Evolutionary conservation across 805 yeast genomes (phyloP).

Genomic region (Saccharomycopsis javanensis): DNA sequence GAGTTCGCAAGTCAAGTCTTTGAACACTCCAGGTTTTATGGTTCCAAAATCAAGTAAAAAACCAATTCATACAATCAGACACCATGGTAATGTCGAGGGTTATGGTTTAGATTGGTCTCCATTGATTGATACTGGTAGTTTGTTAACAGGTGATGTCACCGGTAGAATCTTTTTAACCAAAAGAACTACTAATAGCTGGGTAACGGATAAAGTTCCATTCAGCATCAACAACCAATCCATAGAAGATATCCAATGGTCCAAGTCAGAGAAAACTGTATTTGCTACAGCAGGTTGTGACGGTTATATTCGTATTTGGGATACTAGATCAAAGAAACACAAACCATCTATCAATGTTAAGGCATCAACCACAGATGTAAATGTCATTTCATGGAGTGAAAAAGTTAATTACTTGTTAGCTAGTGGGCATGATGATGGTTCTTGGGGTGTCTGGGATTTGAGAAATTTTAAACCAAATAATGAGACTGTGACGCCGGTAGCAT

Average conservation of each 20-base stretch:
- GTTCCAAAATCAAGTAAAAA: conserved; percentile 69
- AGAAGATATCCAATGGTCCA: conserved; percentile 96
- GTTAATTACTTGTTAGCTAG: conserved; percentile 82
- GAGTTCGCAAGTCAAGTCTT: conserved; percentile 67
- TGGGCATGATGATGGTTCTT: conserved; percentile 94
- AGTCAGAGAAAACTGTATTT: conserved; percentile 83
- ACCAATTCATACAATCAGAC: conserved; percentile 72
- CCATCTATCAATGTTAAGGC: conserved; percentile 84
- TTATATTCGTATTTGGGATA: conserved; percentile 89
- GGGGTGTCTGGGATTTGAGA: conserved; percentile 98
- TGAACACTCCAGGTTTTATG: conserved; percentile 78
- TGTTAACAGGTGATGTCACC: conserved; percentile 79
- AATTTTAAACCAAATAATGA: conserved; percentile 50
- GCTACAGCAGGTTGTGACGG: conserved; percentile 96
- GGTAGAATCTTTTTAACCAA: conserved; percentile 77
- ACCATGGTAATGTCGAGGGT: conserved; percentile 94
- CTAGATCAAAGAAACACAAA: conserved; percentile 82
- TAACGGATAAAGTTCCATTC: conserved; percentile 77
- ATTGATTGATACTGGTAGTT: conserved; percentile 61
- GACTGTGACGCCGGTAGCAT: conserved; percentile 68
- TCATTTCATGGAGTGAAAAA: conserved; percentile 88
- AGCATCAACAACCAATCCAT: conserved; percentile 57
- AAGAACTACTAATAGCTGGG: conserved; percentile 72
- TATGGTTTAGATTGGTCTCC: conserved; percentile 98
- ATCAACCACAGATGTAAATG: conserved; percentile 78